phyloP scores from a whole-genome alignment of 2,329 filamentous ascomycete genomes.

The Pestalotiopsis sp. region DNA sequence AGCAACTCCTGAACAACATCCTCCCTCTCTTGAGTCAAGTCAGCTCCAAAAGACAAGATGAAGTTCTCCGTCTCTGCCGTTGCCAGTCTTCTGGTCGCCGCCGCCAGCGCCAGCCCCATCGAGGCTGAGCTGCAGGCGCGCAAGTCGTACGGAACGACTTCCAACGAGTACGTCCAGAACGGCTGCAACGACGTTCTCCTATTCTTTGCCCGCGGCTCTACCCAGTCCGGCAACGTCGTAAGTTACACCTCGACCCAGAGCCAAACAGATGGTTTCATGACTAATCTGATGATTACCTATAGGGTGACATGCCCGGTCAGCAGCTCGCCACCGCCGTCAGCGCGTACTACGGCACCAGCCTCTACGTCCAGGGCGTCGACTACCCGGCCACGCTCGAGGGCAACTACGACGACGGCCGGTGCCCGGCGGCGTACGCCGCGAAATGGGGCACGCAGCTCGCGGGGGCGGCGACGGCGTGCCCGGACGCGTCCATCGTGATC shows the following conservation, averaged over 20 bases:
- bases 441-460: constrained; percentile 30
- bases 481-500: constrained; percentile 33
- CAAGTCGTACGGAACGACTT: constrained; percentile 4
- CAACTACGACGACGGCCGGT: constrained; percentile 30
- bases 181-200: constrained; percentile 7
- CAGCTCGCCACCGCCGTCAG: constrained; percentile 5
- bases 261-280: background rate
- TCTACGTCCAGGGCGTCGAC: constrained; percentile 14
- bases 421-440: constrained; percentile 25
- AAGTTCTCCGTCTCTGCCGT: constrained; percentile 1
- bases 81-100: background rate
- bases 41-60: background rate
- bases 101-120: constrained; percentile 4
- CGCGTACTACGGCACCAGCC: constrained; percentile 1
- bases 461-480: constrained; percentile 31
- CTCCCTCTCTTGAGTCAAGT: background rate
- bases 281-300: background rate
- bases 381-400: constrained; percentile 30
- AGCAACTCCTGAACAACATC: background rate
- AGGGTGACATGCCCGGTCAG: constrained; percentile 6
- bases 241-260: background rate
- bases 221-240: constrained; percentile 2
- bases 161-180: background rate
- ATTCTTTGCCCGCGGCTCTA: constrained; percentile 6
- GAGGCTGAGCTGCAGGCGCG: constrained; percentile 1